Evolutionary conservation across 1,284 basidiomycete species (phyloP), one percentile per base, ranked within the genome.

Genomic region (Microbotryum saponariae): DNA sequence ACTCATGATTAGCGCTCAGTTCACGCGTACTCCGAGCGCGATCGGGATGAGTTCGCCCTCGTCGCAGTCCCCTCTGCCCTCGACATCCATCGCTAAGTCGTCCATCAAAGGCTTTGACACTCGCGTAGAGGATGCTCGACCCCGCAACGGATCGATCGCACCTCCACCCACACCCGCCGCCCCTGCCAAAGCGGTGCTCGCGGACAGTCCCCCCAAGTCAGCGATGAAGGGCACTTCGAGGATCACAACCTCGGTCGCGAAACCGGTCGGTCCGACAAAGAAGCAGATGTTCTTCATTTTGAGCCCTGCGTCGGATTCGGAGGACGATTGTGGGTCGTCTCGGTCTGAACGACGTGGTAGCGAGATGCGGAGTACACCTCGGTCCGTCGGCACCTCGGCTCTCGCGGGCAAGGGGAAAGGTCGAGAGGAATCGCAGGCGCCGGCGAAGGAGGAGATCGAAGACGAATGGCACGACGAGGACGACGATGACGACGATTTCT

Each of bases 241-340:
- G 33, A 20, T 33, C 12, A 45, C 27, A 20, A 51, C 50, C 10
- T 42, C 50, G 53, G 23, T 50, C 59, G 9, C 53, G 27, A 20
- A 64, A 61, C 27, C 48, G 46, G 10, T 53, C 59, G 6, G 58
- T 14, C 37, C 44, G 31, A 53, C 60, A 55, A 60, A 52, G 56
- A 71, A 68, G 54, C 65, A 66, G 51, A 67, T 71, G 61, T 71
- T 71, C 47, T 71, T 71, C 65, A 65, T 71, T 33, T 69, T 61
- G 55, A 67, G 65, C 27, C 70, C 70, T 9, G 64, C 60, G 16
- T 64, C 65, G 45, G 63, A 60, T 45, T 64, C 63, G 49, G 63
- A 61, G 21, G 65, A 69, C 16, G 65, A 66, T 25, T 55, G 51
- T n/a, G 51, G 57, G 20, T 63, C 66, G 52, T 27, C 56, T 3